Percentiles rank a stretch among this genome's conserved stretches.
Evolutionary conservation across 208 protist genomes (phyloP).

Genomic region (Trypanosoma brucei): DNA sequence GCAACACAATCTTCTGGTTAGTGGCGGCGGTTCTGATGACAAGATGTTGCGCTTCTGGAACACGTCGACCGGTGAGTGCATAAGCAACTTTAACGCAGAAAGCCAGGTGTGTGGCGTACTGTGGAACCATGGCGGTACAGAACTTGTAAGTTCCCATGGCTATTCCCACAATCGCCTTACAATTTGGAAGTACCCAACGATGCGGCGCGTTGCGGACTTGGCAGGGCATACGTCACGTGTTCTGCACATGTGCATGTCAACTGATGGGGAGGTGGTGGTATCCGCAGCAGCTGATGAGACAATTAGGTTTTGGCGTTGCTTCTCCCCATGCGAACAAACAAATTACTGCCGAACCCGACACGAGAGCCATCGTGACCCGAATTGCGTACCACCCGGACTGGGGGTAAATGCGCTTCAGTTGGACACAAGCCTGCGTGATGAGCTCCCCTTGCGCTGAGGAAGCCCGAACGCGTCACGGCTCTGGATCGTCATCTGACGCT

Average conservation of each 20-base stretch:
- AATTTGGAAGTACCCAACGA: conserved; percentile 99
- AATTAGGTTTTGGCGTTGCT: conserved; percentile 94
- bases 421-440: conserved; percentile 17
- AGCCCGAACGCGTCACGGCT: too few relatives aligned
- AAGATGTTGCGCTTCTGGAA: conserved; percentile 98
- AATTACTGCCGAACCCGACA: conserved; percentile 5
- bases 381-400: conserved; percentile 8
- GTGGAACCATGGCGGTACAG: conserved; percentile 93
- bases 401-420: neutral
- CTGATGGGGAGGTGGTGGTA: conserved; percentile 96
- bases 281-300: conserved; percentile 98
- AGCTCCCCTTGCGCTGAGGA: conserved; percentile 17
- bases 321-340: conserved; percentile 33
- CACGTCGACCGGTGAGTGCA: conserved; percentile 90
- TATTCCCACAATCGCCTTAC: conserved; percentile 98
- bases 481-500: too few relatives aligned
- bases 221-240: conserved; percentile 97
- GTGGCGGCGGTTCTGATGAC: conserved; percentile 97
- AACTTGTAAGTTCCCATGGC: conserved; percentile 98
- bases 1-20: conserved; percentile 93
- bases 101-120: conserved; percentile 96
- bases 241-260: conserved; percentile 96
- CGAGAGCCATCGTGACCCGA: conserved; percentile 7
- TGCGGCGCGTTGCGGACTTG: conserved; percentile 96
- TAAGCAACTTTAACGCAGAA: conserved; percentile 94